These are phyloP conservation scores for Aspergillus sp. DNA, from an alignment of 2,329 filamentous ascomycete genomes.

Conservation along the genomic window DNA sequence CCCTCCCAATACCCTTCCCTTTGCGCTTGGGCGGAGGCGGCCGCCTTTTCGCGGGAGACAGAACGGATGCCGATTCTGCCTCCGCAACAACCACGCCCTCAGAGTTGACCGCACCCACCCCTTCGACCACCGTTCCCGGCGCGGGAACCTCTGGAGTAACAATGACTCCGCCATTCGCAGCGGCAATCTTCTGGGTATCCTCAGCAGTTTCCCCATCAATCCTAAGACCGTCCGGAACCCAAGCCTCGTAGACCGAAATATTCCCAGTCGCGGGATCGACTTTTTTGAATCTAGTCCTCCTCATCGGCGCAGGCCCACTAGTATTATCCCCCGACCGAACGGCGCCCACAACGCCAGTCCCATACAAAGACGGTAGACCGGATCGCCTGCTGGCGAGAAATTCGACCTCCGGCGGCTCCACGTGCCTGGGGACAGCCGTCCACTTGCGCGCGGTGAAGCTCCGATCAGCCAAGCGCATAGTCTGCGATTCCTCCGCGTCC, in stretches of 20 bases:
- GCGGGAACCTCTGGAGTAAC: conserved; percentile 37
- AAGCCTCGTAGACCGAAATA: conserved; percentile 73
- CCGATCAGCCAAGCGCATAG: conserved; percentile 26
- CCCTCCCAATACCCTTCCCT: conserved; percentile 67
- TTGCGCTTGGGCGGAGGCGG: conserved; percentile 74
- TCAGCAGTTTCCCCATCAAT: conserved; percentile 73
- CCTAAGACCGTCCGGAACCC: conserved; percentile 66
- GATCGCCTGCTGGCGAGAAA: conserved; percentile 54
- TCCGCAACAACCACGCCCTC: conserved; percentile 50
- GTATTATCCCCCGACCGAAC: conserved; percentile 22
- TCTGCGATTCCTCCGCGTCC: conserved; percentile 25
- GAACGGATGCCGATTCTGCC: conserved; percentile 34
- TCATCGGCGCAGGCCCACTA: conserved; percentile 50
- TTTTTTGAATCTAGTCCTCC: conserved; percentile 70
- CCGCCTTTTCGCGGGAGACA: conserved; percentile 49
- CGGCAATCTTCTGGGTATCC: conserved; percentile 37
- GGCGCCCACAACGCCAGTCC: conserved; percentile 14
- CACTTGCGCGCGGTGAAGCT: conserved; percentile 52
- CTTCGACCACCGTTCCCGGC: conserved; percentile 51
- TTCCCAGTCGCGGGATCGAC: conserved; percentile 68
- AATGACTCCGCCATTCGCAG: conserved; percentile 30
- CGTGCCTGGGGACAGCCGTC: conserved; percentile 46
- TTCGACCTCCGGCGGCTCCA: conserved; percentile 51
- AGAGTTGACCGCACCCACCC: conserved; percentile 50
- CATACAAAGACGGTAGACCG: conserved; percentile 47